Evolutionary conservation across 805 yeast species (phyloP), one percentile per base, ranked within the genome.

Genomic region (Cyberlindnera misumaiensis): DNA sequence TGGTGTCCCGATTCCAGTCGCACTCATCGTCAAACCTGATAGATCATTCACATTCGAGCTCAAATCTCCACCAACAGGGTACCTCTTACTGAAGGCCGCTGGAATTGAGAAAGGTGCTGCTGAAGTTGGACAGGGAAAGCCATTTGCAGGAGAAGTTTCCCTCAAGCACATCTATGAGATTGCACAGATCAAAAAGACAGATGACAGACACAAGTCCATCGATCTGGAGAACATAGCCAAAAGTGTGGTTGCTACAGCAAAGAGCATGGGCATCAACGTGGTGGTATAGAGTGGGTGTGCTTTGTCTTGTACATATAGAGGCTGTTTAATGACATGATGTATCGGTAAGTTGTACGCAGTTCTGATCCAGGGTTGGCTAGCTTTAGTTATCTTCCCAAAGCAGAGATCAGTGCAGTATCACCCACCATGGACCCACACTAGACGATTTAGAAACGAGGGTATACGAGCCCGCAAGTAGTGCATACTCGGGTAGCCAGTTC

Each of bases 91-190:
- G 63, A 80, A 85, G 55, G 94, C 95, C 5, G 87, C 90, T 9
- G 83, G 83, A 2, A 65, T 80, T 12, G 73, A 69, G 18, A 86
- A 90, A 60, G 98, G 98, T 13, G 75, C 86, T 16, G 83, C 77
- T 17, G 71, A 68, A 44, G 58, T 53, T 39, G 58, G 58, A 3
- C 73, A 80, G 13, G 81, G 84, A 10, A 77, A 78, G 47, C 64
- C 65, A 16, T 60, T 46, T 44, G 80, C 78, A 13, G 97, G 96
- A 15, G 68, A 65, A 42, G 60, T 77, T 28, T 77, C 89, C 13
- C 70, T 93, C 52, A 93, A 93, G 61, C 97, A 93, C 58, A 73
- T 88, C 22, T 93, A 86, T 58, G 97, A 90, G 64, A 84, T 93
- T 52, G 97, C 98, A 28, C 83, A 87, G 65, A 82, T 93, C 49